phyloP scores from a whole-genome alignment of 805 yeast genomes.

The Maudiozyma turicensis region DNA sequence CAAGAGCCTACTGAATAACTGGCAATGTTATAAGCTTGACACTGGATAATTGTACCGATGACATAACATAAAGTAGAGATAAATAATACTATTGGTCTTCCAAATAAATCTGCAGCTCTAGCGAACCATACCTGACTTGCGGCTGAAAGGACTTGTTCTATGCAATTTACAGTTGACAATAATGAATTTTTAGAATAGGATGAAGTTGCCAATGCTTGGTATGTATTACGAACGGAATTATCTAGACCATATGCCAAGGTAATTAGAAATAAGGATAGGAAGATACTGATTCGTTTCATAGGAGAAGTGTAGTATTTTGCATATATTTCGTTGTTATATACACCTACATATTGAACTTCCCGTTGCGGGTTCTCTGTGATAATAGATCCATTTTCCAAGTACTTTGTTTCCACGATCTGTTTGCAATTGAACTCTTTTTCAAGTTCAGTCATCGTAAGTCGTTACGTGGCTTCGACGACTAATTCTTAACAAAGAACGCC shows the following conservation, averaged over 20 bases:
- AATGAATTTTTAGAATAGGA: constrained; percentile 41
- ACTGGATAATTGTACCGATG: constrained; percentile 45
- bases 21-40: constrained; percentile 40
- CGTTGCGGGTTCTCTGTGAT: neutral
- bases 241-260: constrained; percentile 55
- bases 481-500: no score
- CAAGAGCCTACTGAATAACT: constrained; percentile 48
- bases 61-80: constrained; percentile 39
- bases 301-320: constrained; percentile 39
- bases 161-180: constrained; percentile 41
- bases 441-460: neutral
- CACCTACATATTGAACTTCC: constrained; percentile 11
- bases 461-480: neutral
- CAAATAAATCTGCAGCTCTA: constrained; percentile 45
- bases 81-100: constrained; percentile 39
- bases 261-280: constrained; percentile 40
- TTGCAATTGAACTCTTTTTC: neutral
- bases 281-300: constrained; percentile 33
- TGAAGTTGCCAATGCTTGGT: constrained; percentile 40
- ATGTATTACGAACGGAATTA: constrained; percentile 35
- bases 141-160: constrained; percentile 45
- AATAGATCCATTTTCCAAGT: no score
- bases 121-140: constrained; percentile 49
- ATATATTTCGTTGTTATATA: constrained; percentile 45
- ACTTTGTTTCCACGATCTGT: neutral